Base-by-base conservation (phyloP, 1,139 yeast genomes). In the Lodderomyces parapsilosis region DNA sequence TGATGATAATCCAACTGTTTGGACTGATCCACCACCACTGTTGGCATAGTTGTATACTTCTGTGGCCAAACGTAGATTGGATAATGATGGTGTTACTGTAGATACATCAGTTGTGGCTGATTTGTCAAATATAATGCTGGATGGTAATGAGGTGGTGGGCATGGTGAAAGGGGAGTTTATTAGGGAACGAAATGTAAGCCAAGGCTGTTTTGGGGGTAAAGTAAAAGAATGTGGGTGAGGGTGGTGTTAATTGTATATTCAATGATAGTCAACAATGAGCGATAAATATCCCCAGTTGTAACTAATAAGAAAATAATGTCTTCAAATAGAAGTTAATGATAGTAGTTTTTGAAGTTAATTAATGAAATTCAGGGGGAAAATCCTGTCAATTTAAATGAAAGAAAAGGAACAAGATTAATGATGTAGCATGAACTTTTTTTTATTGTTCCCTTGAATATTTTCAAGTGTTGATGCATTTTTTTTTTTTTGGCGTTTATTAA, bases 51-150 rank as follows among this genome's bases (percentile, higher is more conserved):
- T 40, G 22, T 42, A 31, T 14, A 31, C 27, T 10, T 25, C 33
- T 28, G 47, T 44, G n/a, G 46, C 49, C 8, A 41, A 3, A 14
- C 40, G 47, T 38, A 47, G 38, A 27, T 47, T 46, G 8, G 50
- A 42, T 30, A 47, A 39, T 18, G 50, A 45, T 10, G 50, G 50
- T 9, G 50, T 44, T 24, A 43, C 47, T 13, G 48, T 41, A 6
- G 49, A 36, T 6, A 37, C 32, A 10, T 34, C 36, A 10, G 43
- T 9, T 10, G 36, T 23, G 15, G 31, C 25, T n/a, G 40, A 13
- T 8, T 42, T 44, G 23, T 38, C 20, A 19, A 46, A 25, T 34
- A 42, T 30, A 19, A 37, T n/a, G 20, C 22, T 33, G 10, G 41
- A 27, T 15, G 46, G 40, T 37, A 42, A 33, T 13, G 38, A 11